Base-by-base conservation (phyloP, 805 yeast species). In the Metschnikowia corniflorae region DNA sequence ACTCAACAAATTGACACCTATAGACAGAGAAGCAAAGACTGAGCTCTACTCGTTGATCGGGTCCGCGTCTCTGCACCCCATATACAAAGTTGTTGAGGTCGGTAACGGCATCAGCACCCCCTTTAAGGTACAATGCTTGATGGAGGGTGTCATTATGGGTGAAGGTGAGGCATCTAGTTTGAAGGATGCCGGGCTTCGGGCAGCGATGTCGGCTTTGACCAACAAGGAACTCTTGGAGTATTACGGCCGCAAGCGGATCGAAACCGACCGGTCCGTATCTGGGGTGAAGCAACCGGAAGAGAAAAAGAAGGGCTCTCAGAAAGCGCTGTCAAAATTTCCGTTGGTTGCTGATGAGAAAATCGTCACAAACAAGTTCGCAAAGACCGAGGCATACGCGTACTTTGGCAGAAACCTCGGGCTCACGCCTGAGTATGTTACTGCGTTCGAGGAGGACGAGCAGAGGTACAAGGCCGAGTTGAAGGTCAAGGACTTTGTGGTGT, bases 41-140 rank as follows among this genome's bases (percentile, higher is more conserved):
- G 80, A 79, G 43, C 63, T 89, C 9, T 89, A 91, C 49, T 78
- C 88, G 1, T 60, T 82, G 31, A 78, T 91, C 29, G 97, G 97
- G 0, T 75, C 80, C 29, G 88, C 91, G 0, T 68, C 77, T 2
- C 62, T 71, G 37, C 78, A 78, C 23, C 81, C 93, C 1, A 65
- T 61, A 17, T 86, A 87, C 48, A 66, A 66, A 13, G 68, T 75
- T 1, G 60, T 65, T 0, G 61, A 57, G 16, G 65, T 62, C 13
- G 76, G 77, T 4, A 68, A 73, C 33, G 78, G 74, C 1, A 49
- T 68, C 5, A 54, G 62, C 22, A 61, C 70, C 65, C 77, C 77
- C 15, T 82, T 73, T 44, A 60, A 70, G 2, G 93, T 89, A 6
- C 73, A 77, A 26, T 83, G 95, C 49, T 53, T 65, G 26, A 76